Base-by-base conservation (phyloP, 805 yeast genomes). In the Candida easanensis region DNA sequence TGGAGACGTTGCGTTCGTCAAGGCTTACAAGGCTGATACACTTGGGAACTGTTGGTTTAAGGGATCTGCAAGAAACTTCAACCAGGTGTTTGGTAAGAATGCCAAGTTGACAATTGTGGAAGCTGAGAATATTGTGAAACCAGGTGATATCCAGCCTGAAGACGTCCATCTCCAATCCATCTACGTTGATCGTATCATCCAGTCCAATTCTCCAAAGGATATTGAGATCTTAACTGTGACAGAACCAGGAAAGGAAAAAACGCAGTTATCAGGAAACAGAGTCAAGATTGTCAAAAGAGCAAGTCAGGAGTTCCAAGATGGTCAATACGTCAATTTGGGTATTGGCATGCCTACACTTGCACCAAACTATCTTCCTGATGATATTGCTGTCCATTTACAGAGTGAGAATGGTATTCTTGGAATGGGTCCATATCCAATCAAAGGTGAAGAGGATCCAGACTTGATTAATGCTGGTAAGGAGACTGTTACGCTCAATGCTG, bases 271-370 rank as follows among this genome's bases (percentile, higher is more conserved):
- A 4, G 26, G 31, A 7, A 52, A 53, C 33, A 61, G 70, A 36
- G 60, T 52, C 22, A 56, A 61, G 39, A 73, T 74, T 44, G 71
- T 70, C 22, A 58, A 57, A 40, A 63, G 79, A 23, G 76, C 74
- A 2, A 69, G 78, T 2, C 57, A 66, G 52, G 79, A 74, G 55
- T 72, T 74, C 51, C 50, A 54, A 23, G 64, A 67, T 46, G 76
- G 76, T 11, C 53, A 61, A 44, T 67, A 64, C 38, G 76, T 69
- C 42, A 74, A 74, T 48, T 58, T 73, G 34, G 79, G 79, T 14
- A 70, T 73, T 16, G 79, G 79, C n/a, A 62, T 74, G 63, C 79
- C 78, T 6, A 73, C 77, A 1, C 55, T 74, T 41, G 72, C 75
- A 5, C 74, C 77, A 11, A 64, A 54, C 44, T 71, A 57, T 51